Evolutionary conservation across 306 rosid genomes (phyloP).

Genomic region (Neltuma alba): DNA sequence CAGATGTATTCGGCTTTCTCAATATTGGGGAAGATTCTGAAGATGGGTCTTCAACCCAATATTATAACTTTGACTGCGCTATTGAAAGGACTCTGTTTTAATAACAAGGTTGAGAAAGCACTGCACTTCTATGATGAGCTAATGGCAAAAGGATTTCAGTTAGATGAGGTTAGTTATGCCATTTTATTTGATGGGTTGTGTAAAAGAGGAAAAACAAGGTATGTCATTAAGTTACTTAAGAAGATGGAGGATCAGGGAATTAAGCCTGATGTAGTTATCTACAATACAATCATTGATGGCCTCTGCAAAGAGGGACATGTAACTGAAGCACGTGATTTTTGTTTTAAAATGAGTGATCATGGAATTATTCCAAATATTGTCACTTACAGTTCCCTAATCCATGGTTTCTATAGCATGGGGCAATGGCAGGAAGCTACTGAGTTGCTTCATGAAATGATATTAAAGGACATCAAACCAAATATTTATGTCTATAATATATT

Average conservation of each 20-base stretch:
- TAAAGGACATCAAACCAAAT: conserved; percentile 10
- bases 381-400: conserved; percentile 18
- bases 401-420: conserved; percentile 22
- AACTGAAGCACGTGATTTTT: conserved; percentile 15
- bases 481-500: conserved; percentile 22
- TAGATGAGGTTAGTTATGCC: conserved; percentile 2
- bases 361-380: conserved; percentile 13
- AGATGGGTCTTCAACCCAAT: background rate
- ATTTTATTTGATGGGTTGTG: background rate
- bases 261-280: background rate
- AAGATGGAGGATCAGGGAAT: background rate
- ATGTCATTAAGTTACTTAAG: background rate
- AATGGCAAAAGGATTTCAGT: background rate
- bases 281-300: conserved; percentile 6
- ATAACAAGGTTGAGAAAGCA: background rate
- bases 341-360: background rate
- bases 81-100: conserved; percentile 4
- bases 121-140: background rate
- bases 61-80: background rate
- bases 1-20: background rate
- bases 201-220: background rate
- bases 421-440: conserved; percentile 23
- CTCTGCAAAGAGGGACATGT: conserved; percentile 27
- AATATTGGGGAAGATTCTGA: conserved; percentile 1
- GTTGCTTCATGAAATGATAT: conserved; percentile 27